phyloP scores from a whole-genome alignment of 371 early-diverging fungal genomes.

The Apophysomyces elegans region DNA sequence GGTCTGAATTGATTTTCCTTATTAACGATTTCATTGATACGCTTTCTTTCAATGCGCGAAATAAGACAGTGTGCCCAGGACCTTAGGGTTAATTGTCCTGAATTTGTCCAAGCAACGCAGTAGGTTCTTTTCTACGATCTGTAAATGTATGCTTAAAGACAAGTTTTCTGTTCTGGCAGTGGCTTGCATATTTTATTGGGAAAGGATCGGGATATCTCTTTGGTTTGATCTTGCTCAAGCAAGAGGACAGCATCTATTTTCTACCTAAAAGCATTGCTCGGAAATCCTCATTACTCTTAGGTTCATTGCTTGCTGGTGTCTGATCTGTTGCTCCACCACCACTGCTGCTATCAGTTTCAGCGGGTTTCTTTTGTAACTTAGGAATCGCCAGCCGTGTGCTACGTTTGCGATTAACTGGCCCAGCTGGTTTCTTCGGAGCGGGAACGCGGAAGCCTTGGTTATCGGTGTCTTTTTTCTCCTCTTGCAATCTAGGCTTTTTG shows the following conservation, averaged over 20 bases:
- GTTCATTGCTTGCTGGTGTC: neutral
- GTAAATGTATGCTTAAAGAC: too few relatives aligned
- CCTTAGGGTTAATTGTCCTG: too few relatives aligned
- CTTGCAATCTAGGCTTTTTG: neutral
- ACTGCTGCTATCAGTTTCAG: neutral
- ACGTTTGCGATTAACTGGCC: neutral
- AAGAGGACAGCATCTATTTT: conserved; percentile 16
- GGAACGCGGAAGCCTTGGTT: conserved; percentile 11
- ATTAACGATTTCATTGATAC: too few relatives aligned
- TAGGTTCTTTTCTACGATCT: too few relatives aligned
- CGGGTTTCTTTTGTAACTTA: conserved; percentile 1
- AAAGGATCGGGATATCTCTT: neutral
- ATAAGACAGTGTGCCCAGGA: too few relatives aligned
- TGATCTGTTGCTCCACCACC: neutral
- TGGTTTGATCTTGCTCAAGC: neutral
- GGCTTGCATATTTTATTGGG: neutral
- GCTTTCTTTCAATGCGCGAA: too few relatives aligned
- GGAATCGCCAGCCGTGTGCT: neutral
- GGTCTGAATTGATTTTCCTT: too few relatives aligned
- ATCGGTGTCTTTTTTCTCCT: conserved; percentile 3
- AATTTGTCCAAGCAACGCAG: too few relatives aligned
- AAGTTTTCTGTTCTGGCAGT: too few relatives aligned
- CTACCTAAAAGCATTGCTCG: conserved; percentile 40
- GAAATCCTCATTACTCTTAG: conserved; percentile 45
- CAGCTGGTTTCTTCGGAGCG: neutral